phyloP scores from a whole-genome alignment of 805 yeast species.

The Torulaspora maleeae region DNA sequence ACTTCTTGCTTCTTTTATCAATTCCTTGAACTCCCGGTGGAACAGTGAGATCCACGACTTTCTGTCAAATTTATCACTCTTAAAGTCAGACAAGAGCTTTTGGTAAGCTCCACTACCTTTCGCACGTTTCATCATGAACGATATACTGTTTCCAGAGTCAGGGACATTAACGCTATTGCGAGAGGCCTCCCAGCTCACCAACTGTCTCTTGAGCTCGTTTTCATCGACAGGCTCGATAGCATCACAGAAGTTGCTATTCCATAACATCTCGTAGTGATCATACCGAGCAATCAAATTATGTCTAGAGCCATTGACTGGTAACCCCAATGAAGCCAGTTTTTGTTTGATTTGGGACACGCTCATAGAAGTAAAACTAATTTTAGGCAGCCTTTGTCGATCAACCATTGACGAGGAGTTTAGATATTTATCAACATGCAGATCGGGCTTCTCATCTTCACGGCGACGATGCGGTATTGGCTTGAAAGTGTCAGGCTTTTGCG shows the following conservation, averaged over 20 bases:
- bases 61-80: constrained; percentile 46
- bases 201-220: constrained; percentile 48
- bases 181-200: constrained; percentile 63
- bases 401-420: constrained; percentile 8
- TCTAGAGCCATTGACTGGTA: constrained; percentile 62
- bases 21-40: constrained; percentile 38
- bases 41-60: constrained; percentile 42
- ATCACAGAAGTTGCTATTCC: constrained; percentile 74
- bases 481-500: not conserved
- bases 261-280: constrained; percentile 68
- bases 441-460: not conserved
- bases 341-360: constrained; percentile 57
- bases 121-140: constrained; percentile 36
- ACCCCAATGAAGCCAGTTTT: constrained; percentile 48
- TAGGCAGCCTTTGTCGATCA: constrained; percentile 46
- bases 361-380: constrained; percentile 58
- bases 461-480: not conserved
- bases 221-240: constrained; percentile 59
- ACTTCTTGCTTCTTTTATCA: constrained; percentile 38
- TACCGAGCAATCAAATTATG: constrained; percentile 63
- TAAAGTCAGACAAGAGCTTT: constrained; percentile 29
- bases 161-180: constrained; percentile 18
- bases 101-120: constrained; percentile 36
- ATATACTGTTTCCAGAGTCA: constrained; percentile 20
- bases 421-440: constrained; percentile 22